Conservation (phyloP, 1,139 yeast species). For the Yamadazyma songkhlaensis region DNA sequence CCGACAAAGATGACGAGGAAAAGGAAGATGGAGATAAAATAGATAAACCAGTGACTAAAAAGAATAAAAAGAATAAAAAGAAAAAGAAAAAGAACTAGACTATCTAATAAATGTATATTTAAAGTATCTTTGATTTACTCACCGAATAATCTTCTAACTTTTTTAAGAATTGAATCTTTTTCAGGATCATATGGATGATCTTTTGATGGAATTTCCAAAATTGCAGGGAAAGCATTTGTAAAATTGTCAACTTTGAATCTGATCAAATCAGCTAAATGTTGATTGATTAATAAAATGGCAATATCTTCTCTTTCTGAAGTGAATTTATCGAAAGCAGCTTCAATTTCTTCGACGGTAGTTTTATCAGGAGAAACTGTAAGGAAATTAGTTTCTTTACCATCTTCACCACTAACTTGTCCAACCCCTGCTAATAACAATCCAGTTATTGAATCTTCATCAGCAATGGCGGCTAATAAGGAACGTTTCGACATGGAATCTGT, state of each 20-base stretch:
- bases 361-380: conserved; percentile 75
- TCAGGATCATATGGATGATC: conserved; percentile 99
- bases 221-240: conserved; percentile 93
- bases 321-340: conserved; percentile 70
- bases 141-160: conserved; percentile 92
- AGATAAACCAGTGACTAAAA: conserved; percentile 3
- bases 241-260: conserved; percentile 79
- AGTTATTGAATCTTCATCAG: conserved; percentile 96
- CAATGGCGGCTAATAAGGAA: conserved; percentile 83
- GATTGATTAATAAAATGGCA: conserved; percentile 89
- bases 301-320: conserved; percentile 80
- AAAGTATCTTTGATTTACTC: conserved; percentile 44
- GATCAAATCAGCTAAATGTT: conserved; percentile 90
- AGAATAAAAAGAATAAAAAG: conserved; percentile 15
- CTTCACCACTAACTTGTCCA: conserved; percentile 74
- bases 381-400: conserved; percentile 75
- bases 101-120: conserved; percentile 6
- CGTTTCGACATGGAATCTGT: conserved; percentile 41
- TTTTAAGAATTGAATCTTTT: conserved; percentile 90
- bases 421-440: conserved; percentile 95
- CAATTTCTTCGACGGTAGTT: conserved; percentile 75
- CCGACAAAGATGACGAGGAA: conserved; percentile 1
- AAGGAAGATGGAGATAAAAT: not conserved
- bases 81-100: conserved; percentile 12
- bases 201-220: conserved; percentile 94